Conservation (phyloP, 257 asterid genomes). For the Solanum medicagineum region DNA sequence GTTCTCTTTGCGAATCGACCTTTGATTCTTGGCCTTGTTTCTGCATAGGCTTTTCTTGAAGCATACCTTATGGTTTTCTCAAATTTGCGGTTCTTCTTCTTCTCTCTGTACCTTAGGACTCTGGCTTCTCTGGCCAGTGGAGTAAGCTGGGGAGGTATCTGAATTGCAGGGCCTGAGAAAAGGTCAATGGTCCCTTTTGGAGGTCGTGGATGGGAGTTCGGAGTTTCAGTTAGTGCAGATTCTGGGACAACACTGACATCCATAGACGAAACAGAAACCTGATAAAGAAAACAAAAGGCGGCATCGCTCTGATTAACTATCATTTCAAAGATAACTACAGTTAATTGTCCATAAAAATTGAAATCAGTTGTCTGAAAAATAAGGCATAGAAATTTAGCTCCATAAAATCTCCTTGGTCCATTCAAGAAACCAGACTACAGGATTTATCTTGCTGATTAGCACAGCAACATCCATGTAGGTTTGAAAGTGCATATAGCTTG, state of each 20-base stretch:
- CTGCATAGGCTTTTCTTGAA: conserved; percentile 81
- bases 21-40: conserved; percentile 70
- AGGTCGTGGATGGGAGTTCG: conserved; percentile 29
- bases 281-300: not conserved
- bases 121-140: conserved; percentile 68
- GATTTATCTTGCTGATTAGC: not conserved
- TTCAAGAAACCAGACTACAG: not conserved
- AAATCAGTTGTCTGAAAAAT: not conserved
- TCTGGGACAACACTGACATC: conserved; percentile 64
- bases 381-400: not conserved
- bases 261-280: conserved; percentile 51
- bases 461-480: not conserved
- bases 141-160: conserved; percentile 37
- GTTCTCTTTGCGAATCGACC: conserved; percentile 71
- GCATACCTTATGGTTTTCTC: conserved; percentile 84
- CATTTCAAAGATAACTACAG: not conserved
- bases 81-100: conserved; percentile 66
- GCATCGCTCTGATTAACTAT: not conserved
- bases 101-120: conserved; percentile 72
- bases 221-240: conserved; percentile 30
- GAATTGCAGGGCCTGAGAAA: conserved; percentile 28
- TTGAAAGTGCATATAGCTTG: not conserved
- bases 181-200: conserved; percentile 58
- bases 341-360: not conserved
- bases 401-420: not conserved